A percentile compares a stretch with the other conserved stretches of the same genome.
These are phyloP conservation scores for Cutaneotrichosporon dermatis DNA, from an alignment of 1,284 basidiomycete species.

Conservation along the genomic window DNA sequence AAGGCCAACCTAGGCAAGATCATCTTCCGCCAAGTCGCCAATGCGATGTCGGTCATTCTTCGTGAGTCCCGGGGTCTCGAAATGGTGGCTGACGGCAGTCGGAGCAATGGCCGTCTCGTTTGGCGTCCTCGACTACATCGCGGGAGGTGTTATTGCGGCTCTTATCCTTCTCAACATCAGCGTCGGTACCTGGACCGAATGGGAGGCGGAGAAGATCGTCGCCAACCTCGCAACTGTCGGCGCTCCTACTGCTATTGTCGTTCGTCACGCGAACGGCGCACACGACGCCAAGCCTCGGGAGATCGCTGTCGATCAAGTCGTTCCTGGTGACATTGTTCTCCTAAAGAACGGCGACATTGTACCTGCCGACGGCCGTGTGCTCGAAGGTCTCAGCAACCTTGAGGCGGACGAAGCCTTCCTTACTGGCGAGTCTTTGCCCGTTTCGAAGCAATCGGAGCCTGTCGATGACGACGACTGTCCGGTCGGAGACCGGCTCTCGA, in stretches of 20 bases:
- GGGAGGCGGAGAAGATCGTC: slow-evolving; percentile 52
- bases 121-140: slow-evolving; percentile 61
- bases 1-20: slow-evolving; percentile 40
- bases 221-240: slow-evolving; percentile 49
- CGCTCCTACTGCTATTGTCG: slow-evolving; percentile 60
- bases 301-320: slow-evolving; percentile 59
- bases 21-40: slow-evolving; percentile 44
- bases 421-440: slow-evolving; percentile 66
- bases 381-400: slow-evolving; percentile 52
- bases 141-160: slow-evolving; percentile 63
- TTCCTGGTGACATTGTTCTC: slow-evolving; percentile 60
- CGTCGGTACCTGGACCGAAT: slow-evolving; percentile 49
- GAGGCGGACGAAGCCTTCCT: slow-evolving; percentile 65
- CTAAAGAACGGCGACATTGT: slow-evolving; percentile 60
- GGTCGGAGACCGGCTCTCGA: slow-evolving; percentile 51
- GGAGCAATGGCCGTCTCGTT: slow-evolving; percentile 63
- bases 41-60: slow-evolving; percentile 47
- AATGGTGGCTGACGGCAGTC: slow-evolving; percentile 40
- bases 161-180: slow-evolving; percentile 58
- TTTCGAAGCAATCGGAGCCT: slow-evolving; percentile 56
- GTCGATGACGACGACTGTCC: slow-evolving; percentile 50
- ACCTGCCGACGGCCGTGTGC: slow-evolving; percentile 57
- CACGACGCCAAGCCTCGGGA: neutral
- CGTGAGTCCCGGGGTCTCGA: slow-evolving; percentile 25
- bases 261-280: slow-evolving; percentile 53